Evolutionary conservation across 352 stramenopile genomes (phyloP), one percentile per base, ranked within the genome.

Genomic region (Hyaloperonospora brassicae): DNA sequence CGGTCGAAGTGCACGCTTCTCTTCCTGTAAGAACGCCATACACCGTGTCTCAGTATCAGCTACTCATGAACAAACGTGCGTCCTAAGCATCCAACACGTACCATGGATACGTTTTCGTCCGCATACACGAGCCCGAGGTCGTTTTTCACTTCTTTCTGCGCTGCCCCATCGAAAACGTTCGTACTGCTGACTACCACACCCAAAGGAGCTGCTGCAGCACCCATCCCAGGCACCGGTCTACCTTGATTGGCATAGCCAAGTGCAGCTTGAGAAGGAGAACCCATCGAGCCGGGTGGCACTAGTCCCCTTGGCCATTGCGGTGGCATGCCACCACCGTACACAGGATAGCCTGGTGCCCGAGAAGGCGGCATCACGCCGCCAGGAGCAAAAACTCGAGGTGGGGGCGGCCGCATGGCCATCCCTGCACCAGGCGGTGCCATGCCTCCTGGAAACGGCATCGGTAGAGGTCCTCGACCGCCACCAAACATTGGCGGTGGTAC

Each of bases 1-100:
- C 43, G 79, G 79, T 57, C 81, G 72, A 25, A 88, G 57, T 22
- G 82, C 82, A 22, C 82, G 78, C 56, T 87, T 90, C 43, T 93
- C 82, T 57, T 93, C 82, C 81, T 92, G 36, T 40, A 8, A 41
- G 1, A 43, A 12, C 49, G 27, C 23, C 6, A 25, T 38, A 35
- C 17, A 43, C 27, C 27, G 22, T 13, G 45, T 39, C 12, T 57
- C 35, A 30, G 11, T 14, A 22, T 51, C 27, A 54, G 38, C n/a
- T 36, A 13, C 22, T 6, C 3, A 23, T 45, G 2, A 44, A 50
- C 21, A 55, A 52, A 47, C 10, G 12, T 44, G 35, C n/a, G 42
- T 39, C n/a, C 23, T 50, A 10, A 30, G 39, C 39, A 10, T 22
- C 17, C 17, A 8, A 24, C 2, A 68, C 67, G 38, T 60, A 86